Conservation (phyloP, 768 basidiomycete genomes). For the Tephrocybe sp. region DNA sequence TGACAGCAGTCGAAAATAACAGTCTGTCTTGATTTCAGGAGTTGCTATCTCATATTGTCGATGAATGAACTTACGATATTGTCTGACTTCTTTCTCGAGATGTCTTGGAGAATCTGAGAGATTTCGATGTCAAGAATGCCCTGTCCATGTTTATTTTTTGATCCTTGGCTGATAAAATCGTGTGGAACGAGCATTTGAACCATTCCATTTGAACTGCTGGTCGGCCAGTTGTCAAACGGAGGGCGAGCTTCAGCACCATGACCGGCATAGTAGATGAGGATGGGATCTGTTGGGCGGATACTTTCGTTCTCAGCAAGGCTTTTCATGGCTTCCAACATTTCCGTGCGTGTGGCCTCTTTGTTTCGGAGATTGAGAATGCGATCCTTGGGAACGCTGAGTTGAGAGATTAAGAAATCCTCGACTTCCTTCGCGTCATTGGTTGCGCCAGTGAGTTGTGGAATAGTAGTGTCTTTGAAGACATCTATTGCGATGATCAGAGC, state of each 20-base stretch:
- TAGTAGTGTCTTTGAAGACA: not conserved
- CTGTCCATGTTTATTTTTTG: not conserved
- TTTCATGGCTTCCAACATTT: not conserved
- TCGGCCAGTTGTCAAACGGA: not conserved
- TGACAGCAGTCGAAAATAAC: conserved; percentile 10
- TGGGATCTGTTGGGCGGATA: conserved; percentile 6
- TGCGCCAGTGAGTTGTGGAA: not conserved
- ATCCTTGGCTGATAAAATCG: not conserved
- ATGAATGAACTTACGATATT: conserved; percentile 4
- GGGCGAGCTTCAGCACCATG: not conserved
- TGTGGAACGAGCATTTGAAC: conserved; percentile 3
- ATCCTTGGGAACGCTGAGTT: not conserved
- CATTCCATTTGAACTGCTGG: not conserved
- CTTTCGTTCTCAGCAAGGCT: not conserved
- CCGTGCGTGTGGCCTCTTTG: conserved; percentile 1
- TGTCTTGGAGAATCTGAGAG: not conserved
- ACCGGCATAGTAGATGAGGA: conserved; percentile 13
- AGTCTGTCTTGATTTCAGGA: not conserved
- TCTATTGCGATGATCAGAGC: conserved; percentile 17
- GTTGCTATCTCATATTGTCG: not conserved
- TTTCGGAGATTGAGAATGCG: conserved; percentile 1
- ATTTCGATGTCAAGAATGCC: conserved; percentile 5
- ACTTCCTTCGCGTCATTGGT: conserved; percentile 7
- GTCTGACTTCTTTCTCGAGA: conserved; percentile 2
- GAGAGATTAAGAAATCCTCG: not conserved